phyloP scores from a whole-genome alignment of 306 rosid species.

The Pueraria montana region DNA sequence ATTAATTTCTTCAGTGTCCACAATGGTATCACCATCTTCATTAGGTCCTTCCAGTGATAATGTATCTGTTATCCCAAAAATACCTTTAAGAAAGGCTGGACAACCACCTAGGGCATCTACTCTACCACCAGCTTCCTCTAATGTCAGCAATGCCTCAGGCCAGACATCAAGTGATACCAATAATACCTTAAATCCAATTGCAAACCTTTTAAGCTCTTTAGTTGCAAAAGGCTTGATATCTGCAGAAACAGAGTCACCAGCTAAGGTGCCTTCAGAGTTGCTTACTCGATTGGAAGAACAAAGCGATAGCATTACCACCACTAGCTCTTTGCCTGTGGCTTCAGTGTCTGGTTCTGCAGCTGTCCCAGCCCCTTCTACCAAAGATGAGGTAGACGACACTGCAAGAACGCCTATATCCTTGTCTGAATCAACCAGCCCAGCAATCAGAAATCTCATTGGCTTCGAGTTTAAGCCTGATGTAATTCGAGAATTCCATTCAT shows the following conservation, averaged over 20 bases:
- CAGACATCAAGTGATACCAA: slow-evolving; percentile 53
- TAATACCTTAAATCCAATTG: slow-evolving; percentile 65
- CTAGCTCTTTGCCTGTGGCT: slow-evolving; percentile 59
- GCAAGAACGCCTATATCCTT: slow-evolving; percentile 48
- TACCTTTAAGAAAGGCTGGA: slow-evolving; percentile 59
- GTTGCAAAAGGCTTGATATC: slow-evolving; percentile 92
- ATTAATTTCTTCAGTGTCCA: slow-evolving; percentile 50
- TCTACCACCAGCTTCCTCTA: slow-evolving; percentile 58
- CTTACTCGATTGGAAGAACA: slow-evolving; percentile 49
- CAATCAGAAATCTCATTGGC: slow-evolving; percentile 67
- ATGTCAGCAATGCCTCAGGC: slow-evolving; percentile 54
- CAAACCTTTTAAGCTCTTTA: slow-evolving; percentile 84
- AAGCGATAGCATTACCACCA: slow-evolving; percentile 46
- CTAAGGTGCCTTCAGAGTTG: slow-evolving; percentile 51
- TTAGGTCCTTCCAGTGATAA: slow-evolving; percentile 52
- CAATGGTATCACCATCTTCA: slow-evolving; percentile 55
- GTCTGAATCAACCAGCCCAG: slow-evolving; percentile 56
- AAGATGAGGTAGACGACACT: slow-evolving; percentile 53
- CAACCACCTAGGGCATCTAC: slow-evolving; percentile 52
- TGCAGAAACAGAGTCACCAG: slow-evolving; percentile 62
- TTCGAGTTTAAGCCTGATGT: slow-evolving; percentile 73
- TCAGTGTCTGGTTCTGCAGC: slow-evolving; percentile 57
- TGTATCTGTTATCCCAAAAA: slow-evolving; percentile 46
- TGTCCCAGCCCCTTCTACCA: slow-evolving; percentile 51
- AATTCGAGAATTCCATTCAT: slow-evolving; percentile 74